A percentile compares a stretch with the other conserved stretches of the same genome.
phyloP scores from a whole-genome alignment of 2,329 filamentous ascomycete genomes.

The Shiraia sp. region DNA sequence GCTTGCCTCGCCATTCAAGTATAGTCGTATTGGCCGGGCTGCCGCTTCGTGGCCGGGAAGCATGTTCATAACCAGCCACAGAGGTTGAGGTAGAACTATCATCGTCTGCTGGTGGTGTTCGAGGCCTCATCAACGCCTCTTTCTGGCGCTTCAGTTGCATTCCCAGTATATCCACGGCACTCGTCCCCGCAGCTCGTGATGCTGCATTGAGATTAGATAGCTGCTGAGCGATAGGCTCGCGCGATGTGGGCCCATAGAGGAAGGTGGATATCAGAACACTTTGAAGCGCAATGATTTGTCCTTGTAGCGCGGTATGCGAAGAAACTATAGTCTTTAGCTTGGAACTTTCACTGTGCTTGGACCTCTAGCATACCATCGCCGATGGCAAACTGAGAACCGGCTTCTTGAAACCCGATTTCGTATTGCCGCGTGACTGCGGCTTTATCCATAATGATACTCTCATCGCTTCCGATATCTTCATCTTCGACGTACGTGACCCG shows the following conservation, averaged over 20 bases:
- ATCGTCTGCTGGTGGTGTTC: conserved; percentile 14
- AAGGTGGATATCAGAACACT: conserved; percentile 37
- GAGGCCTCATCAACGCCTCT: conserved; percentile 15
- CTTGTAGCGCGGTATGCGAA: conserved; percentile 37
- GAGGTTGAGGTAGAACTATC: conserved; percentile 26
- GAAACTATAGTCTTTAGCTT: conserved; percentile 21
- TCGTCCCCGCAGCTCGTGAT: conserved; percentile 32
- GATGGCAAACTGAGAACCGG: conserved; percentile 34
- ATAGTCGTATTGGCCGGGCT: conserved; percentile 34
- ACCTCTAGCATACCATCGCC: conserved; percentile 34
- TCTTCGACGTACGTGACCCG: conserved; percentile 34
- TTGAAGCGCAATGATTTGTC: conserved; percentile 42
- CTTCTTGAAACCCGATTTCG: conserved; percentile 33
- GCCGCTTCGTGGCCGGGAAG: conserved; percentile 12
- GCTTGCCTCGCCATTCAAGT: conserved; percentile 18
- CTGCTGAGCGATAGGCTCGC: conserved; percentile 37
- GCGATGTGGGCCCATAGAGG: conserved; percentile 40
- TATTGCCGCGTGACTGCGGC: conserved; percentile 35
- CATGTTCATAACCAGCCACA: conserved; percentile 24
- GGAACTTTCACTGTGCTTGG: not conserved
- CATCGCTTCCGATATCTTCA: conserved; percentile 25
- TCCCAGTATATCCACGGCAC: conserved; percentile 33
- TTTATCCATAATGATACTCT: conserved; percentile 38
- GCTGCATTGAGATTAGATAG: conserved; percentile 34
- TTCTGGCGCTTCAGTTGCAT: conserved; percentile 31